Evolutionary conservation across 1,284 basidiomycete genomes (phyloP).

Genomic region (Cronartium quercuum): DNA sequence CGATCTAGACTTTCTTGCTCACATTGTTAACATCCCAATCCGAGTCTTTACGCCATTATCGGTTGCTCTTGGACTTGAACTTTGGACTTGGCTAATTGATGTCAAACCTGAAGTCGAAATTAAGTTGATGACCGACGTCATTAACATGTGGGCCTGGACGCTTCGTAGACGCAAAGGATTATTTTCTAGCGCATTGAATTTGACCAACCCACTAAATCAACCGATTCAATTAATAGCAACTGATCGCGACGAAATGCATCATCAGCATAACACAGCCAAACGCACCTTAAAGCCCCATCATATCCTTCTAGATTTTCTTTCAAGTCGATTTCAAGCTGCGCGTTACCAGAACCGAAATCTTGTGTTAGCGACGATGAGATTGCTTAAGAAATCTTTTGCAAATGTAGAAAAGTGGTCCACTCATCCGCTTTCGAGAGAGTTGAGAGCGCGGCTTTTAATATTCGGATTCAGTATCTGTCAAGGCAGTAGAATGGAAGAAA

Average conservation of each 20-base stretch:
- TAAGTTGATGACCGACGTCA: conserved; percentile 74
- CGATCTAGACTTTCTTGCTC: conserved; percentile 79
- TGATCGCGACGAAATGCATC: conserved; percentile 75
- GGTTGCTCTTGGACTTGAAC: conserved; percentile 78
- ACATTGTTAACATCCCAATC: conserved; percentile 81
- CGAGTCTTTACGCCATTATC: conserved; percentile 80
- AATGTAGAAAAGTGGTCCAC: conserved; percentile 51
- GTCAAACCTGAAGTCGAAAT: conserved; percentile 71
- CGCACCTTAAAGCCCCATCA: conserved; percentile 75
- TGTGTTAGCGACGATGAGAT: conserved; percentile 73
- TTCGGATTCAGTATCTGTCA: conserved; percentile 90
- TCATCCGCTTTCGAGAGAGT: conserved; percentile 82
- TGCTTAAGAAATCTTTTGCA: conserved; percentile 69
- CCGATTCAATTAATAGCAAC: conserved; percentile 86
- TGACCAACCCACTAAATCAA: conserved; percentile 73
- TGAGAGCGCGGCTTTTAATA: conserved; percentile 76
- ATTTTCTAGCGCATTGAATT: conserved; percentile 67
- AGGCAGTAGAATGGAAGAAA: conserved; percentile 75
- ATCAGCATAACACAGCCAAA: conserved; percentile 63
- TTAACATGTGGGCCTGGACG: conserved; percentile 77
- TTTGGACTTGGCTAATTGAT: conserved; percentile 94
- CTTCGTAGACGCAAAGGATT: conserved; percentile 71
- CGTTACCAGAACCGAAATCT: conserved; percentile 78
- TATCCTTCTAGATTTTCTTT: conserved; percentile 78
- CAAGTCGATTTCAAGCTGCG: conserved; percentile 86